These are phyloP conservation scores for Solanum arcanum DNA, from an alignment of 257 asterid genomes.

Conservation along the genomic window DNA sequence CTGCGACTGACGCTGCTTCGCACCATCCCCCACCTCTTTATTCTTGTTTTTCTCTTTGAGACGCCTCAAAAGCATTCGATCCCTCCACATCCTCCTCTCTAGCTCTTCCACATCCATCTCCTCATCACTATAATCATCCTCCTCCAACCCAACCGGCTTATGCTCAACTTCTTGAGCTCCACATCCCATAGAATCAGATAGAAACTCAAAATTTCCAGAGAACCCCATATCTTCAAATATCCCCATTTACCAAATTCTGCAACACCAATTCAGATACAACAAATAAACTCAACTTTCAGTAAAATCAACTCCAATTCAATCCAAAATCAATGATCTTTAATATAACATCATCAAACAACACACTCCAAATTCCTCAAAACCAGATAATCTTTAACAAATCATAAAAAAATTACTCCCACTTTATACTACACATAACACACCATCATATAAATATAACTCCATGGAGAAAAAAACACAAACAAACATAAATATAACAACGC, in stretches of 20 bases:
- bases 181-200: slow-evolving; percentile 16
- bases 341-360: background rate
- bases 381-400: background rate
- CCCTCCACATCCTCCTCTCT: slow-evolving; percentile 48
- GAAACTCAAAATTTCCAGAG: slow-evolving; percentile 31
- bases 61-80: slow-evolving; percentile 31
- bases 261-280: background rate
- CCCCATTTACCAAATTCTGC: slow-evolving; percentile 15
- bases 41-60: slow-evolving; percentile 40
- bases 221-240: slow-evolving; percentile 43
- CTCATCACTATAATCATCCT: slow-evolving; percentile 41
- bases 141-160: slow-evolving; percentile 16
- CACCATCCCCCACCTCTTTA: slow-evolving; percentile 14
- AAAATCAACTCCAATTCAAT: too few species aligned
- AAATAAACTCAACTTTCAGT: background rate
- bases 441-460: background rate
- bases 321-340: background rate
- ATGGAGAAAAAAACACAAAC: background rate
- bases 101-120: slow-evolving; percentile 46
- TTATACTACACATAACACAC: background rate
- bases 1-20: slow-evolving; percentile 34
- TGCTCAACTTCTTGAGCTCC: slow-evolving; percentile 18
- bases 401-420: background rate
- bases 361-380: background rate
- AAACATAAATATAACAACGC: background rate